Percentiles rank a stretch among this genome's conserved stretches.
Conservation (phyloP, 75 land plant species). For the Larix kaempferi region DNA sequence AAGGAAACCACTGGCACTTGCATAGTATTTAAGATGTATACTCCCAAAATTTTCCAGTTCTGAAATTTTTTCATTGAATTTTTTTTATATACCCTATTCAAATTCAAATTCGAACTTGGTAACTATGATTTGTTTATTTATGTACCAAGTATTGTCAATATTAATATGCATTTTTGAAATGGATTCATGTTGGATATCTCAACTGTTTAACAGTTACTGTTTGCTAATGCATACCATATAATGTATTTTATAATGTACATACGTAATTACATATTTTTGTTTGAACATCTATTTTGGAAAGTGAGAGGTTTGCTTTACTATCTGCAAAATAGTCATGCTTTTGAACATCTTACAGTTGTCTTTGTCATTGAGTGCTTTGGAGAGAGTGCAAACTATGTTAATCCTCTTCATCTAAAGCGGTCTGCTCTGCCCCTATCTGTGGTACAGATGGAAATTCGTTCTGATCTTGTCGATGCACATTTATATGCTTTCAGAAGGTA, state of each 20-base stretch:
- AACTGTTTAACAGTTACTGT: neutral
- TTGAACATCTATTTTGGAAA: neutral
- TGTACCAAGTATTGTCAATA: neutral
- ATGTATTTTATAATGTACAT: neutral
- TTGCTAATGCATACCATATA: neutral
- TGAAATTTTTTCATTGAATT: too few species aligned
- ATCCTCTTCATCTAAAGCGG: neutral
- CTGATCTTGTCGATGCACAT: constrained; percentile 98
- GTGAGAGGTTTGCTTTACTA: neutral
- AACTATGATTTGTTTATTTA: neutral
- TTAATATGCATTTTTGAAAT: neutral
- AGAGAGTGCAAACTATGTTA: neutral
- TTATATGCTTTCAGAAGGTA: constrained; percentile 95
- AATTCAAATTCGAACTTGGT: too few species aligned
- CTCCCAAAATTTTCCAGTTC: too few species aligned
- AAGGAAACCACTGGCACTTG: too few species aligned
- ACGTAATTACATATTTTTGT: neutral
- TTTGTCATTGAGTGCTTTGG: neutral
- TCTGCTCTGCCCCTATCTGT: neutral
- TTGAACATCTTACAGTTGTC: neutral
- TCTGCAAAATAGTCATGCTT: neutral
- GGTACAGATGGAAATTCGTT: constrained; percentile 75
- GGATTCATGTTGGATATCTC: neutral
- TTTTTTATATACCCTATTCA: too few species aligned
- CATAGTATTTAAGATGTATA: too few species aligned